Percentiles rank a stretch among this genome's conserved stretches.
phyloP scores from a whole-genome alignment of 2,329 filamentous ascomycete species.

The Bipolaris bicolor region DNA sequence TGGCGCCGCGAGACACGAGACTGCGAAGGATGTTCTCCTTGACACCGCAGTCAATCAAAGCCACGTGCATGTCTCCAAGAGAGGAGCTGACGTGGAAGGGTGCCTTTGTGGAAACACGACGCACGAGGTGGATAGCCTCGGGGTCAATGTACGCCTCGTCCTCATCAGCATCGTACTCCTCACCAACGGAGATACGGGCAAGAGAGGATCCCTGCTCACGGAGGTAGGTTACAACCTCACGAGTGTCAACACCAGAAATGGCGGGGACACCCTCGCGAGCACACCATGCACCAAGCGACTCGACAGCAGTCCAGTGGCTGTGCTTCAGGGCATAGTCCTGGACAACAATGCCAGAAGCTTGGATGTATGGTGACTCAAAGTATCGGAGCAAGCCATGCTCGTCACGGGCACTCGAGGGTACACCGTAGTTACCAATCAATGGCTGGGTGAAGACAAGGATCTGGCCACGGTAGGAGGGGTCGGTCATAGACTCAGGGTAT shows the following conservation, averaged over 20 bases:
- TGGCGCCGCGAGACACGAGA: slow-evolving; percentile 87
- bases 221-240: slow-evolving; percentile 92
- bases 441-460: slow-evolving; percentile 98
- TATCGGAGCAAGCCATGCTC: slow-evolving; percentile 91
- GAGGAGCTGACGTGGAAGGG: slow-evolving; percentile 92
- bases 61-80: slow-evolving; percentile 85
- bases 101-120: slow-evolving; percentile 95
- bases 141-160: slow-evolving; percentile 96
- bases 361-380: slow-evolving; percentile 97
- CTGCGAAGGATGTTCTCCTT: slow-evolving; percentile 99
- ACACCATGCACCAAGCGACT: slow-evolving; percentile 93
- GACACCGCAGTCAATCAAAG: slow-evolving; percentile 95
- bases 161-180: slow-evolving; percentile 98
- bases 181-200: slow-evolving; percentile 90
- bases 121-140: slow-evolving; percentile 94
- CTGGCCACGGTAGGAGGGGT: slow-evolving; percentile 77
- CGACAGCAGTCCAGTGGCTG: slow-evolving; percentile 98
- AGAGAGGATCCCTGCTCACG: slow-evolving; percentile 97
- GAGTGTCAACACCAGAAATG: slow-evolving; percentile 95
- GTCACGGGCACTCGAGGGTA: slow-evolving; percentile 84
- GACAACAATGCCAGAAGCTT: slow-evolving; percentile 94
- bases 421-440: slow-evolving; percentile 97
- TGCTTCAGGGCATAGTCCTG: slow-evolving; percentile 92
- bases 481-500: slow-evolving; percentile 87
- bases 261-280: slow-evolving; percentile 93